Base-by-base conservation (phyloP, 2,329 filamentous ascomycete genomes). In the Neopestalotiopsis rosae region DNA sequence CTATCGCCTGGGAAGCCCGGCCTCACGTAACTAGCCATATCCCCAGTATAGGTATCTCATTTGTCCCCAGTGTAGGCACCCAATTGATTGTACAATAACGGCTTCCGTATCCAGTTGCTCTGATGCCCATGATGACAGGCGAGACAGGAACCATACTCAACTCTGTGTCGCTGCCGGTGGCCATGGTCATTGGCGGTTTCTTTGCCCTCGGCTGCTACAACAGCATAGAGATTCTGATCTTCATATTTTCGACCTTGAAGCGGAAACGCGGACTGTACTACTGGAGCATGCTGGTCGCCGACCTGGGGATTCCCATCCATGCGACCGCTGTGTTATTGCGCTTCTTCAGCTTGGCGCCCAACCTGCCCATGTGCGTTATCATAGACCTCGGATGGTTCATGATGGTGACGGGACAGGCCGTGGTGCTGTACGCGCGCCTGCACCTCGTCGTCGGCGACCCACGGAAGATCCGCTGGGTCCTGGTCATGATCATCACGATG, bases 401-500 rank as follows among this genome's bases (percentile, higher is more conserved):
- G 4, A 88, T 90, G 82, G 85, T 90, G 9, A 86, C 86, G 17
- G 89, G 89, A 4, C 86, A 89, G 73, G 84, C 85, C 0, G 71
- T 88, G 17, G 87, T 90, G 5, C 79, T 90, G 3, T 90, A 87
- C 77, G 91, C 89, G 62, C 84, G 89, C 28, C 82, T 90, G 13
- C 86, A 91, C 73, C 80, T 91, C 14, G 83, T 91, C 32, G 82
- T 89, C 14, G 82, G 81, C 9, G 83, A 87, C 79, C 67, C 82
- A 2, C 75, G 79, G 9, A 77, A 85, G 28, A 79, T 89, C 1
- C 81, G 80, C 4, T 83, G 79, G 57, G 82, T 89, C 1, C 80
- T 90, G 14, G 82, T 78, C 67, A 88, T 91, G 81, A 87, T 92
- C 67, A 82, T 90, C 63, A 79, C 82, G 70, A 84, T 88, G 71